Evolutionary conservation across 805 yeast genomes (phyloP).

Genomic region (Wickerhamiella lipophila): DNA sequence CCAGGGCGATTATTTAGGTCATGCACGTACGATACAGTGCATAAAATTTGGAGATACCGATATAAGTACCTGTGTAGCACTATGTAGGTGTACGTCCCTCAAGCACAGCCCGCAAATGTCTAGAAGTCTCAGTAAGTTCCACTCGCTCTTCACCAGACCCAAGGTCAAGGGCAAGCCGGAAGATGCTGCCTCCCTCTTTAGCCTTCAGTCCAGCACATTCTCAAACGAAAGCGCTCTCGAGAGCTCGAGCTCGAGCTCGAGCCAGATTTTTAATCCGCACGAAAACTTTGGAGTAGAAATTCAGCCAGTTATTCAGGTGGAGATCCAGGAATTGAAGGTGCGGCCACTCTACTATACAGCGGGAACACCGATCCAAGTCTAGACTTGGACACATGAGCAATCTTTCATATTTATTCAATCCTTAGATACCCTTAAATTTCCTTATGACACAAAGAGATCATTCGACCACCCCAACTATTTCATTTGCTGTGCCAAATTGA

Average conservation of each 20-base stretch:
- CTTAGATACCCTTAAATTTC: background rate
- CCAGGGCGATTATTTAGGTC: conserved; percentile 2
- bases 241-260: background rate
- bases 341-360: conserved; percentile 2
- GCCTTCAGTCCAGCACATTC: background rate
- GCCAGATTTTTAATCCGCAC: no score
- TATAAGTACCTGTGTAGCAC: background rate
- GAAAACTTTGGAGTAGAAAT: background rate
- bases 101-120: background rate
- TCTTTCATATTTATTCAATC: background rate
- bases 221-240: background rate
- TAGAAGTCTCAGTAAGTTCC: background rate
- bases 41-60: background rate
- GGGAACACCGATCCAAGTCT: background rate
- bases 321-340: conserved; percentile 3
- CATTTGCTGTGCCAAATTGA: background rate
- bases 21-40: conserved; percentile 3
- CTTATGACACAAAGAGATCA: background rate
- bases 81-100: background rate
- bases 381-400: background rate
- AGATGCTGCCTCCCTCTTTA: background rate
- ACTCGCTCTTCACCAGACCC: background rate
- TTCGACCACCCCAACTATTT: background rate
- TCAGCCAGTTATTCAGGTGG: conserved; percentile 4
- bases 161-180: background rate